Evolutionary conservation across 768 basidiomycete genomes (phyloP).

Genomic region (Russula brevipes): DNA sequence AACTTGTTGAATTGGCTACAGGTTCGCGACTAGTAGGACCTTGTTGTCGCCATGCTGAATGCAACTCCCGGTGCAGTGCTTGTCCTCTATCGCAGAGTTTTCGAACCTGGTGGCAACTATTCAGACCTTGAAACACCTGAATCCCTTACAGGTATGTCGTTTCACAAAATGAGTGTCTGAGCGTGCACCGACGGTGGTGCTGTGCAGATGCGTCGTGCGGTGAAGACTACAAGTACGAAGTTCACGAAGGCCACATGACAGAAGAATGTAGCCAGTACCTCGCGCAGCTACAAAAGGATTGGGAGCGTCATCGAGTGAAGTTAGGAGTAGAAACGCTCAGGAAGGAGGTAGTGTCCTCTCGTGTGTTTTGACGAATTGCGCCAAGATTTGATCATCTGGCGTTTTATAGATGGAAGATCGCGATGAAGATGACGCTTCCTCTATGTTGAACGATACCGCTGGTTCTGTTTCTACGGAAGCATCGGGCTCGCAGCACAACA

Average conservation of each 20-base stretch:
- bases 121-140: slow-evolving; percentile 78
- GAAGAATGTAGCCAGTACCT: slow-evolving; percentile 95
- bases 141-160: slow-evolving; percentile 77
- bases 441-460: slow-evolving; percentile 29
- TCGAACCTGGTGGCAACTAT: slow-evolving; percentile 84
- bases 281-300: slow-evolving; percentile 92
- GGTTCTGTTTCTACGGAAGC: slow-evolving; percentile 31
- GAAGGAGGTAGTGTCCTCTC: slow-evolving; percentile 55
- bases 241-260: slow-evolving; percentile 86
- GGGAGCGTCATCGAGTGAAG: slow-evolving; percentile 89
- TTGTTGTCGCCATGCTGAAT: slow-evolving; percentile 23
- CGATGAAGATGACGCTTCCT: slow-evolving; percentile 56
- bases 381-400: background rate
- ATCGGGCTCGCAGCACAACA: slow-evolving; percentile 45
- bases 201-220: slow-evolving; percentile 84
- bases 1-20: slow-evolving; percentile 86
- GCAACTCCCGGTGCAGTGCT: slow-evolving; percentile 44
- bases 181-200: background rate
- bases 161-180: background rate
- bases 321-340: slow-evolving; percentile 79
- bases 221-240: slow-evolving; percentile 91
- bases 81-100: slow-evolving; percentile 86
- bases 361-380: background rate
- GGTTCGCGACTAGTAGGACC: slow-evolving; percentile 31
- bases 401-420: slow-evolving; percentile 56